These are phyloP conservation scores for Trichoderma semiorbis DNA, from an alignment of 2,329 filamentous ascomycete genomes.

Conservation along the genomic window DNA sequence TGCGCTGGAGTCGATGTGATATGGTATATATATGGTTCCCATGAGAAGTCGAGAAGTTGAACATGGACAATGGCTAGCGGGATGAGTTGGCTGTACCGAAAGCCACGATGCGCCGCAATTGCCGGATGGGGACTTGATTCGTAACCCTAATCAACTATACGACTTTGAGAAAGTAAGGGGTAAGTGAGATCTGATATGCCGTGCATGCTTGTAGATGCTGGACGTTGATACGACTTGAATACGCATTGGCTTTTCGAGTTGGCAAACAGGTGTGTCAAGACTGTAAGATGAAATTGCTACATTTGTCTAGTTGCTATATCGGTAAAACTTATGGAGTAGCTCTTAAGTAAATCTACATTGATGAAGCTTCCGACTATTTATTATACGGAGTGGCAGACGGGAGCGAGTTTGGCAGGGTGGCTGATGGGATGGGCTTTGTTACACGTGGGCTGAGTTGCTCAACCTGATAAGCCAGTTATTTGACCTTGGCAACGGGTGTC, in stretches of 20 bases:
- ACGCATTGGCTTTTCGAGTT: neutral
- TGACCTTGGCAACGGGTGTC: neutral
- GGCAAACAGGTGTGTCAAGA: neutral
- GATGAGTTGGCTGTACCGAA: neutral
- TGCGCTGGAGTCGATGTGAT: neutral
- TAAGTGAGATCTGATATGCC: neutral
- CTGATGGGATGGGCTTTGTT: neutral
- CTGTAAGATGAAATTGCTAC: neutral
- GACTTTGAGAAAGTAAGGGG: neutral
- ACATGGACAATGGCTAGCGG: neutral
- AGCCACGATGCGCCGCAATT: neutral
- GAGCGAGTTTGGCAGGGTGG: neutral
- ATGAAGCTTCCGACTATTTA: neutral
- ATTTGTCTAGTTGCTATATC: neutral
- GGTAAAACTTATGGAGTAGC: neutral
- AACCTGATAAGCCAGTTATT: neutral
- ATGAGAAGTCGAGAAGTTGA: neutral
- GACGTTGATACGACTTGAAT: neutral
- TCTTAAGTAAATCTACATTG: neutral
- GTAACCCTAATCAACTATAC: neutral
- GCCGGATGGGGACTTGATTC: neutral
- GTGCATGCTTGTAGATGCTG: neutral
- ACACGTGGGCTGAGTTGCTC: conserved; percentile 1
- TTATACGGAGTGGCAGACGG: neutral
- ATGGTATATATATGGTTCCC: neutral